Evolutionary conservation across 768 basidiomycete species (phyloP).

Genomic region (Boletus reticulatus): DNA sequence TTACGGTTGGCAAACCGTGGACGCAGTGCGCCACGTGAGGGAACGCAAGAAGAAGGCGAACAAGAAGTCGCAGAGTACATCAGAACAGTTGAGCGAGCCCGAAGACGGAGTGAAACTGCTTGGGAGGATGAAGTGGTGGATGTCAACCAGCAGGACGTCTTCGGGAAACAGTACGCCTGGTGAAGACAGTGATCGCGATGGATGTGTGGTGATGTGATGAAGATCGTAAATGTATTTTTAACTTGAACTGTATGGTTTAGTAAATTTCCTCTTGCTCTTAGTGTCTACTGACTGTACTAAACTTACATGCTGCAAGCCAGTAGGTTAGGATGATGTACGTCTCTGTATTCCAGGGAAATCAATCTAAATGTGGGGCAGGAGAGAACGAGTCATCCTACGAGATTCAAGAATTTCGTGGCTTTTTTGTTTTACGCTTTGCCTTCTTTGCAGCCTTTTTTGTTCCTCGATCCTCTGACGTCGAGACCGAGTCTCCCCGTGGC

Average conservation of each 20-base stretch:
- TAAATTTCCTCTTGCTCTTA: slow-evolving; percentile 8
- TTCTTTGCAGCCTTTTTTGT: slow-evolving; percentile 32
- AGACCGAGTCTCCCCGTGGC: slow-evolving; percentile 20
- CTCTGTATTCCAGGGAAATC: slow-evolving; percentile 13
- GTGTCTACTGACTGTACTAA: slow-evolving; percentile 11
- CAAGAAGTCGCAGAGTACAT: slow-evolving; percentile 40
- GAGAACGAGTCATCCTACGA: slow-evolving; percentile 9
- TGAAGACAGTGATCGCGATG: slow-evolving; percentile 49
- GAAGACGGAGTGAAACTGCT: slow-evolving; percentile 25
- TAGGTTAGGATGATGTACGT: slow-evolving; percentile 13
- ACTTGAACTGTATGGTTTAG: slow-evolving; percentile 29
- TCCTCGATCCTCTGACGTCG: slow-evolving; percentile 21
- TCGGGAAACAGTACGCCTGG: slow-evolving; percentile 53
- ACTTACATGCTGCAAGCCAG: slow-evolving; percentile 13
- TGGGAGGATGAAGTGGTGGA: slow-evolving; percentile 33
- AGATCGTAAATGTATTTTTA: slow-evolving; percentile 20
- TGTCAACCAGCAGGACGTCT: slow-evolving; percentile 45
- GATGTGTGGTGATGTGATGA: slow-evolving; percentile 66
- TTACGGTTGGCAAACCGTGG: slow-evolving; percentile 84
- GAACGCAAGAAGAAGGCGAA: slow-evolving; percentile 59
- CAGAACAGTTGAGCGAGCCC: slow-evolving; percentile 31
- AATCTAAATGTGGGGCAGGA: slow-evolving; percentile 10
- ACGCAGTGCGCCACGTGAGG: slow-evolving; percentile 63
- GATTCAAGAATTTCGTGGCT: slow-evolving; percentile 5
- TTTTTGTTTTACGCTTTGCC: slow-evolving; percentile 34